A percentile compares a stretch with the other conserved stretches of the same genome.
Conservation (phyloP, 768 basidiomycete genomes). For the Neoboletus brunneissimus region DNA sequence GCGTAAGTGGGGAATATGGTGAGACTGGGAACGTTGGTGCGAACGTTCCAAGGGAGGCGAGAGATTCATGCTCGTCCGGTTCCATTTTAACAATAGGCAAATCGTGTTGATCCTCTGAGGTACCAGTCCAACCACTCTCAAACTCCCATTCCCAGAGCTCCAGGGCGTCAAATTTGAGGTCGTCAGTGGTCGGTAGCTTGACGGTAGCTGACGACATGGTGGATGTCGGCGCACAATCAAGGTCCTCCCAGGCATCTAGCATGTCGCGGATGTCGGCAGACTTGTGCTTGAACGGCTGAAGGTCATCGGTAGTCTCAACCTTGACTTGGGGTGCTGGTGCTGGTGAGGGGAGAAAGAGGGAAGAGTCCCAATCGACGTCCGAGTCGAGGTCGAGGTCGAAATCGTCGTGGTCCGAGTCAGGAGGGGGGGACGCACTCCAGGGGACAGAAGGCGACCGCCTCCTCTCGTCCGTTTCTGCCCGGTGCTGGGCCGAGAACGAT, state of each 20-base stretch:
- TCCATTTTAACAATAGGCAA: conserved; percentile 38
- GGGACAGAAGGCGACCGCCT: conserved; percentile 61
- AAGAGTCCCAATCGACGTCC: conserved; percentile 58
- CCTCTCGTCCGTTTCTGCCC: conserved; percentile 23
- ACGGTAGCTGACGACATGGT: conserved; percentile 29
- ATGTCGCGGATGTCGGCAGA: conserved; percentile 60
- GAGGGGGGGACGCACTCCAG: conserved; percentile 64
- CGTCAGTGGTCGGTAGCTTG: conserved; percentile 34
- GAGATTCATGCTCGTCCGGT: conserved; percentile 39
- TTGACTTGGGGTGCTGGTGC: conserved; percentile 15
- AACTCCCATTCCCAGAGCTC: conserved; percentile 38
- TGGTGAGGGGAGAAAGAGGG: conserved; percentile 23
- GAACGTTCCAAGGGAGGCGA: conserved; percentile 4
- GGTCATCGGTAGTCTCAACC: conserved; percentile 27
- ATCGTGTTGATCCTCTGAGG: conserved; percentile 18
- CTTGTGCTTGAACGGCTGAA: conserved; percentile 52
- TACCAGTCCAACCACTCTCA: conserved; percentile 26
- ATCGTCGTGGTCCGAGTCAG: conserved; percentile 53
- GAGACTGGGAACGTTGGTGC: conserved; percentile 9
- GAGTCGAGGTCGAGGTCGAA: conserved; percentile 53
- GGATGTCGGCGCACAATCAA: conserved; percentile 39
- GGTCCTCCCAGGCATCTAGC: conserved; percentile 69
- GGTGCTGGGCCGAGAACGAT: conserved; percentile 25
- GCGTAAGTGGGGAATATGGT: conserved; percentile 20
- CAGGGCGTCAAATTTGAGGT: conserved; percentile 44